These are phyloP conservation scores for Stromatinia cepivora DNA, from an alignment of 2,329 filamentous ascomycete genomes.

Conservation along the genomic window DNA sequence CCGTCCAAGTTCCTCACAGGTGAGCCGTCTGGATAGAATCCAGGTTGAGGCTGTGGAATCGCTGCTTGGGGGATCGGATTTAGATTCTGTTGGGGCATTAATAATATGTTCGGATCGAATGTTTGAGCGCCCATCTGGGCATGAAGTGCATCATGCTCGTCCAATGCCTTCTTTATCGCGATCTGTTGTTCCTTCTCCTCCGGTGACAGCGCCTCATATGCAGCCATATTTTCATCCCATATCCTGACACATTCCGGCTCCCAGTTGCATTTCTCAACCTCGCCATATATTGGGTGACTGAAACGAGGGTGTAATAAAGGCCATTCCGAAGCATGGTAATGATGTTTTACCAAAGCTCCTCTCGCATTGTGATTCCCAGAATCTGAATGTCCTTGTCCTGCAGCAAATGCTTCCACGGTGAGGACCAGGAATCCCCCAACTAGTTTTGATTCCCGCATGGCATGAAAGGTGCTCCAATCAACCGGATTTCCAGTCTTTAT, in stretches of 20 bases:
- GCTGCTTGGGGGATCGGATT: slow-evolving; percentile 6
- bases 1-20: slow-evolving; percentile 10
- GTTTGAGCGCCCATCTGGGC: slow-evolving; percentile 16
- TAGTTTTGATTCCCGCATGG: slow-evolving; percentile 64
- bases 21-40: slow-evolving; percentile 8
- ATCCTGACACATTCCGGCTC: slow-evolving; percentile 60
- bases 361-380: slow-evolving; percentile 68
- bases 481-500: slow-evolving; percentile 48
- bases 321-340: slow-evolving; percentile 75
- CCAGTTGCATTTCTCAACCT: slow-evolving; percentile 73
- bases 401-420: slow-evolving; percentile 70
- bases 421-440: slow-evolving; percentile 65
- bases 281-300: slow-evolving; percentile 67
- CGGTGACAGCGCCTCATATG: slow-evolving; percentile 57
- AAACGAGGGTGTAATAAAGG: slow-evolving; percentile 65
- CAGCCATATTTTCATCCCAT: slow-evolving; percentile 65
- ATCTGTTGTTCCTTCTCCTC: slow-evolving; percentile 56
- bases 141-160: slow-evolving; percentile 26
- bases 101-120: not conserved
- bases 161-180: slow-evolving; percentile 31
- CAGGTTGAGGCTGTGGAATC: not conserved
- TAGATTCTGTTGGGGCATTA: slow-evolving; percentile 1
- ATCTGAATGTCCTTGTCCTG: slow-evolving; percentile 71
- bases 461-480: slow-evolving; percentile 65
- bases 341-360: slow-evolving; percentile 68